These are phyloP conservation scores for Coffea canephora DNA, from an alignment of 257 asterid species.

Conservation along the genomic window DNA sequence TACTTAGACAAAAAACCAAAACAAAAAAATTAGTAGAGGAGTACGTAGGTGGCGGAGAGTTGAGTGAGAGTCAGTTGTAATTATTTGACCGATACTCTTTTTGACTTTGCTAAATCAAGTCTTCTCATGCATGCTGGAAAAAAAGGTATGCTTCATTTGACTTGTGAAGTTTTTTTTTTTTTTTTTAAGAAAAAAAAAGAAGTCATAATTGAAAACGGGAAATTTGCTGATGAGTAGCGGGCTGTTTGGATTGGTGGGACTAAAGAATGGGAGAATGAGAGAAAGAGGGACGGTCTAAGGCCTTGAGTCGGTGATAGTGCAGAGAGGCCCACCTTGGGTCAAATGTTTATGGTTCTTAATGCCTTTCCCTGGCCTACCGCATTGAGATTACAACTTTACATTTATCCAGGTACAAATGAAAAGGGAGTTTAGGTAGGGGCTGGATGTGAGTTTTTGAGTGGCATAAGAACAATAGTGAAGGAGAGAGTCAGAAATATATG, in stretches of 20 bases:
- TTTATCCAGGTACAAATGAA: no score
- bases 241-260: not conserved
- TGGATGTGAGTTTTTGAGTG: no score
- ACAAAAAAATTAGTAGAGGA: not conserved
- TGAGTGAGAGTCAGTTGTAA: slow-evolving; percentile 7
- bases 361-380: no score
- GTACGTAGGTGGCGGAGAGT: not conserved
- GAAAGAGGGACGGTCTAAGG: not conserved
- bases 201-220: not conserved
- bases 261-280: not conserved
- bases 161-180: not conserved
- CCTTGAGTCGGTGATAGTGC: not conserved
- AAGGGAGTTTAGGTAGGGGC: no score
- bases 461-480: no score
- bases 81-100: slow-evolving; percentile 1
- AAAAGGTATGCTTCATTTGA: not conserved
- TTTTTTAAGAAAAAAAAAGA: no score
- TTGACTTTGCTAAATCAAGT: not conserved
- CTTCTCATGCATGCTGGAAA: not conserved
- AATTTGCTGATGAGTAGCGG: not conserved
- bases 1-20: not conserved
- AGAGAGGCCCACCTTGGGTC: not conserved
- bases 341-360: no score
- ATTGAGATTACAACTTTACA: no score
- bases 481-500: no score